These are phyloP conservation scores for Gossypium trilobum DNA, from an alignment of 441 rosid genomes.

Conservation along the genomic window DNA sequence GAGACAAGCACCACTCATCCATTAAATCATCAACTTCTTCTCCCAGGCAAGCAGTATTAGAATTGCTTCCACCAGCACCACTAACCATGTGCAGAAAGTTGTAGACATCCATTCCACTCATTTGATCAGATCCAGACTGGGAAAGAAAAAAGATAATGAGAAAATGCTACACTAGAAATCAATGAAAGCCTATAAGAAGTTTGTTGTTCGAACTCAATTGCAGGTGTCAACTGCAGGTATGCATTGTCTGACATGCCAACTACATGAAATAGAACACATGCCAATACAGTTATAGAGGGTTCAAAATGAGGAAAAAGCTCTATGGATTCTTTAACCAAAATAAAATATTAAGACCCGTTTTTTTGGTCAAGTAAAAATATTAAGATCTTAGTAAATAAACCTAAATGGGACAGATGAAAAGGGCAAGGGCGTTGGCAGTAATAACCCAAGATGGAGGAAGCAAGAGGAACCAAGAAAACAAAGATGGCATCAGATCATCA, in stretches of 20 bases:
- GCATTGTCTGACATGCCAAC: not conserved
- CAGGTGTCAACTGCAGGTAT: not conserved
- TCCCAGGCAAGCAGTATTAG: conserved; percentile 55
- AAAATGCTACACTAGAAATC: conserved; percentile 2
- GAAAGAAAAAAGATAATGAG: conserved; percentile 15
- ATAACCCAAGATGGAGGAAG: not conserved
- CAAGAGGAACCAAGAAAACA: not conserved
- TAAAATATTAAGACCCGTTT: not conserved
- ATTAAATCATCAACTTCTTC: conserved; percentile 53
- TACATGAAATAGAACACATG: not conserved
- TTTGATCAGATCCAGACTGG: conserved; percentile 45
- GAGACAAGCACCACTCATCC: conserved; percentile 66
- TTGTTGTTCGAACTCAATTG: not conserved
- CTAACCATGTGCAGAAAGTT: conserved; percentile 70
- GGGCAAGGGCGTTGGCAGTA: not conserved
- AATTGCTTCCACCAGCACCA: conserved; percentile 25
- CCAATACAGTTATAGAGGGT: not conserved
- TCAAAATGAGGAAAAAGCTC: not conserved
- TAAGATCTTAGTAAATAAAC: not conserved
- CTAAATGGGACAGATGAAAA: not conserved
- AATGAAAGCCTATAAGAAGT: not conserved
- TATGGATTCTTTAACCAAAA: not conserved
- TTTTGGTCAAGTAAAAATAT: not conserved
- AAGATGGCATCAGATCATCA: not conserved
- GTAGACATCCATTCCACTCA: conserved; percentile 51